phyloP scores from a whole-genome alignment of 305 asterid species.

The Rubia balearica region DNA sequence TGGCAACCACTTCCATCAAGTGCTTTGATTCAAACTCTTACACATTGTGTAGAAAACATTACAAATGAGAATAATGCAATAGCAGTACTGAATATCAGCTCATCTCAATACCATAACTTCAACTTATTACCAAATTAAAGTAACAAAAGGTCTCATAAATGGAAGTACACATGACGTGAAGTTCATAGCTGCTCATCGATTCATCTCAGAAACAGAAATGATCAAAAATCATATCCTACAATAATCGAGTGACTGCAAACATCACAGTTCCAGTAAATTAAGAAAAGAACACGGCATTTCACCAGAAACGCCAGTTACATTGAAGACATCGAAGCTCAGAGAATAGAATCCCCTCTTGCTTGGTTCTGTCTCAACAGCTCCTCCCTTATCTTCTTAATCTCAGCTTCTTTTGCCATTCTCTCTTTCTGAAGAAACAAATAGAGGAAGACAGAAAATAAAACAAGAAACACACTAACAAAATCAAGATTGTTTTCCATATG shows the following conservation, averaged over 20 bases:
- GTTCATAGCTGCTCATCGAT: slow-evolving; percentile 15
- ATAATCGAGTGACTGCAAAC: slow-evolving; percentile 9
- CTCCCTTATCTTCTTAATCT: slow-evolving; percentile 53
- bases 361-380: slow-evolving; percentile 52
- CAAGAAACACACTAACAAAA: neutral
- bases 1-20: neutral
- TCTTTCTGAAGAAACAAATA: slow-evolving; percentile 43
- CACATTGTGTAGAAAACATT: neutral
- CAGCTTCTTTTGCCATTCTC: slow-evolving; percentile 59
- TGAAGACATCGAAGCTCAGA: slow-evolving; percentile 29
- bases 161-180: slow-evolving; percentile 11
- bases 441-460: neutral
- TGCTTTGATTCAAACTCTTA: neutral
- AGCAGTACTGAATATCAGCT: neutral
- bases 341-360: slow-evolving; percentile 50
- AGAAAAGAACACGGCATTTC: slow-evolving; percentile 15
- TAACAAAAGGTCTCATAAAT: slow-evolving; percentile 10
- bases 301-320: slow-evolving; percentile 7
- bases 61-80: neutral
- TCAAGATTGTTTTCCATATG: neutral
- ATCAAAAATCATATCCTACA: slow-evolving; percentile 17
- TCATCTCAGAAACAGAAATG: slow-evolving; percentile 11
- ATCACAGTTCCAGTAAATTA: slow-evolving; percentile 6
- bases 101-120: neutral
- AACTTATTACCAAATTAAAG: slow-evolving; percentile 23